Evolutionary conservation across 2,329 filamentous ascomycete species (phyloP), one percentile per base, ranked within the genome.

Genomic region (Gremmenia infestans): DNA sequence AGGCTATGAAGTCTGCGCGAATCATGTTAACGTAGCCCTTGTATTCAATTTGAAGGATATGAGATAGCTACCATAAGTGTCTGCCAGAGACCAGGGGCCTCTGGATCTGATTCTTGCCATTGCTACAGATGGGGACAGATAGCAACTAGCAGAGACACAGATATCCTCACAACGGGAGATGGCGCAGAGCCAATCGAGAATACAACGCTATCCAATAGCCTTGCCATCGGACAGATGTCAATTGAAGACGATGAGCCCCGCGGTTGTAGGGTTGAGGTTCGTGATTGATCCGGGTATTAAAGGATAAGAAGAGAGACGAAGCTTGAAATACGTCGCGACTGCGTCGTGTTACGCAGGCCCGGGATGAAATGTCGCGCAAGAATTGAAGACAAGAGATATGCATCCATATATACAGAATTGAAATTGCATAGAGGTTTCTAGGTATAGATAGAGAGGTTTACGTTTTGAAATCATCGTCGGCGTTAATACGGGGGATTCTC

Each of bases 51-150:
- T 45, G 42, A 19, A 22, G 42, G 17, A 22, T 1, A 45, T 45
- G 22, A 9, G 11, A 45, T 19, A 45, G 19, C 2, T 63, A 68
- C 67, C 64, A 63, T 70, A 68, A n/a, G 62, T 65, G 62, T 70
- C 68, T 61, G 63, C 62, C 50, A 69, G 48, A 17, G 63, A 65
- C 68, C 68, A 70, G 19, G 54, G 46, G 37, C 51, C 36, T 25
- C 48, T 50, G n/a, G 17, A 19, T 22, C 39, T 22, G n/a, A 56
- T 42, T 35, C 57, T 52, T 14, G 52, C 53, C 63, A 65, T 32
- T 65, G 11, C 32, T 50, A 53, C 23, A 52, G 42, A 15, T 43
- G 12, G 12, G 37, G 23, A 52, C 19, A 45, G 23, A 17, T 28
- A 2, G 22, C 50, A n/a, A 19, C n/a, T 5, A 12, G 23, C 2